phyloP scores from a whole-genome alignment of 129 eudicot species.

The Chrysanthemum seticuspe region DNA sequence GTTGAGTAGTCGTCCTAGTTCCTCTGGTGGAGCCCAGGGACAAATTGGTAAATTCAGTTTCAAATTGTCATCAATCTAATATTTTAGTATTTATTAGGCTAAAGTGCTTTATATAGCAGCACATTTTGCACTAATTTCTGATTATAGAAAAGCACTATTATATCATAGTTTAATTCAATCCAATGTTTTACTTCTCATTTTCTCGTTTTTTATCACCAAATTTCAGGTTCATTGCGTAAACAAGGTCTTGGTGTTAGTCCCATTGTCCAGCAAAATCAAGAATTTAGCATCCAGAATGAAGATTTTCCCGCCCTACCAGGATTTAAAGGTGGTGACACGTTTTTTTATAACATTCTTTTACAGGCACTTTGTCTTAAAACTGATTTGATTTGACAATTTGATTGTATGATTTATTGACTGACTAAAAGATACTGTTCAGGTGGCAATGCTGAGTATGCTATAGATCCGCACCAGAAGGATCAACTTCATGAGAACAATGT shows the following conservation, averaged over 20 bases:
- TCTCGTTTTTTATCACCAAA: not conserved
- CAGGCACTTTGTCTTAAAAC: too few species aligned
- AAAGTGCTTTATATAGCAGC: too few species aligned
- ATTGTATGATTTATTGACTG: too few species aligned
- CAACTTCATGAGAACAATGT: constrained; percentile 67
- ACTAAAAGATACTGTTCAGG: constrained; percentile 43
- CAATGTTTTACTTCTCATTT: too few species aligned
- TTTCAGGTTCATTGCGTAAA: constrained; percentile 81
- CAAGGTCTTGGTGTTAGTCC: constrained; percentile 93
- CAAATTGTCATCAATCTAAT: too few species aligned
- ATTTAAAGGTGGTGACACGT: constrained; percentile 58
- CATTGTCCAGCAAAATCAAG: constrained; percentile 92
- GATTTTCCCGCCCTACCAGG: constrained; percentile 99
- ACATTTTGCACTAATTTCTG: too few species aligned
- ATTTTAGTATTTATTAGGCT: too few species aligned
- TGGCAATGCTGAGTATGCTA: constrained; percentile 77
- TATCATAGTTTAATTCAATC: too few species aligned
- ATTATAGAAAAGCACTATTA: too few species aligned
- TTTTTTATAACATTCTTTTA: too few species aligned
- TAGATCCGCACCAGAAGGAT: constrained; percentile 94
- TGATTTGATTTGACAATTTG: too few species aligned
- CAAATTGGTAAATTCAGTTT: constrained; percentile 54
- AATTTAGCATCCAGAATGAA: constrained; percentile 97
- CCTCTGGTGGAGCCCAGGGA: constrained; percentile 95
- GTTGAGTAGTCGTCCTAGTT: constrained; percentile 82